These are phyloP conservation scores for Scheffersomyces coipomensis DNA, from an alignment of 805 yeast species.

Conservation along the genomic window DNA sequence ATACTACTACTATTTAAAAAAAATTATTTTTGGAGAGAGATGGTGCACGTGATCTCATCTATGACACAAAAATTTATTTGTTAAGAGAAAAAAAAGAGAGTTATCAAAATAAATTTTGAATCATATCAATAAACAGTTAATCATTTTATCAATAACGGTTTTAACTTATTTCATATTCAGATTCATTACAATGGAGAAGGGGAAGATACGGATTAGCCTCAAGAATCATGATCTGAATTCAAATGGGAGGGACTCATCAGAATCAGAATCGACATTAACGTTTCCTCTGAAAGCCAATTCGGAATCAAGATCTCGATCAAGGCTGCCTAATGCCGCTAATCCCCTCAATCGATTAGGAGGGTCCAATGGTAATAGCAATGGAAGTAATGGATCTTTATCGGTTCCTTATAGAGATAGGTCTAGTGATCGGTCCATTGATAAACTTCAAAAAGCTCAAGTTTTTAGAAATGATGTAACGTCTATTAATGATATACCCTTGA, in stretches of 20 bases:
- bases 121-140: too few species aligned
- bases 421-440: conserved; percentile 12
- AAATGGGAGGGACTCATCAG: background rate
- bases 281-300: background rate
- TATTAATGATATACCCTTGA: conserved; percentile 13
- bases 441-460: conserved; percentile 12
- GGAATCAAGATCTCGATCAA: conserved; percentile 13
- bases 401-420: conserved; percentile 17
- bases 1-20: too few species aligned
- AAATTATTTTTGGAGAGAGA: background rate
- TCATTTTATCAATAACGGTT: too few species aligned
- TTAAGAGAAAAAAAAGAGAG: too few species aligned
- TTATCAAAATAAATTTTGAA: too few species aligned
- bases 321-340: conserved; percentile 15
- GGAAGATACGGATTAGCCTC: background rate
- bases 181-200: background rate
- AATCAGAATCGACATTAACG: background rate
- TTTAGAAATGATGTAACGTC: conserved; percentile 13
- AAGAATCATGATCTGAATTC: too few species aligned
- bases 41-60: background rate
- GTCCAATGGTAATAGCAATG: too few species aligned
- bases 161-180: too few species aligned
- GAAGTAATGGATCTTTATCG: background rate
- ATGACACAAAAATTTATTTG: too few species aligned
- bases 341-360: background rate